Conservation (phyloP, 1,284 basidiomycete genomes). For the Cryptococcus sp. region DNA sequence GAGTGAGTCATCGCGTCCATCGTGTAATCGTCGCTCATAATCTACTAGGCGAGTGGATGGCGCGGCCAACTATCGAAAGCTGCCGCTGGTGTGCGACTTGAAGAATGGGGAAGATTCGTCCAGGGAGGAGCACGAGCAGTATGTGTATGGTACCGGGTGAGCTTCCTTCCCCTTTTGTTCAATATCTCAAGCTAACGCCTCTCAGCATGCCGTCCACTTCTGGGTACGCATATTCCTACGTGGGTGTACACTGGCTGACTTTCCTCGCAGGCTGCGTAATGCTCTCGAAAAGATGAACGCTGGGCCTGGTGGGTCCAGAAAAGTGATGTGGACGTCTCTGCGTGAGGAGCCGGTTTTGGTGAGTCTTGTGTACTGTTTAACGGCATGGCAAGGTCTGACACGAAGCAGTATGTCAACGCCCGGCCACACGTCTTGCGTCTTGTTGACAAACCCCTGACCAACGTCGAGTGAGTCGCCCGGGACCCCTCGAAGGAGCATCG, state of each 20-base stretch:
- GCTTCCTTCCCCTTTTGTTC: constrained; percentile 18
- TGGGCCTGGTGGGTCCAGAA: constrained; percentile 65
- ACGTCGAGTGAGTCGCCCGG: constrained; percentile 69
- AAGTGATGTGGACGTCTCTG: constrained; percentile 84
- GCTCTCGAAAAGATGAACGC: constrained; percentile 80
- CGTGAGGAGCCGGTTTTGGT: constrained; percentile 90
- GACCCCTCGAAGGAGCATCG: neutral
- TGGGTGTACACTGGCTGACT: neutral
- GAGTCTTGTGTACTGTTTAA: constrained; percentile 4
- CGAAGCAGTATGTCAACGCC: constrained; percentile 39
- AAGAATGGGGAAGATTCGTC: constrained; percentile 20
- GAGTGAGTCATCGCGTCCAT: constrained; percentile 59
- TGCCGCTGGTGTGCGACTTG: constrained; percentile 61
- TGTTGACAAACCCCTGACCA: constrained; percentile 81
- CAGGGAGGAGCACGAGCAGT: constrained; percentile 58
- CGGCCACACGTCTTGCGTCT: constrained; percentile 91
- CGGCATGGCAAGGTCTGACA: constrained; percentile 2
- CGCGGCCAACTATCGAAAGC: constrained; percentile 82
- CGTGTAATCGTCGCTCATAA: neutral
- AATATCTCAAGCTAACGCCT: neutral
- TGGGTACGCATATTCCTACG: constrained; percentile 22
- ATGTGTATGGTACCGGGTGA: constrained; percentile 85
- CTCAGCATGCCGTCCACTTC: constrained; percentile 27
- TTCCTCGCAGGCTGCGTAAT: constrained; percentile 63
- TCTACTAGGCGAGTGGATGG: constrained; percentile 76